Evolutionary conservation across 1,139 yeast genomes (phyloP).

Genomic region (Ashbya aceris): DNA sequence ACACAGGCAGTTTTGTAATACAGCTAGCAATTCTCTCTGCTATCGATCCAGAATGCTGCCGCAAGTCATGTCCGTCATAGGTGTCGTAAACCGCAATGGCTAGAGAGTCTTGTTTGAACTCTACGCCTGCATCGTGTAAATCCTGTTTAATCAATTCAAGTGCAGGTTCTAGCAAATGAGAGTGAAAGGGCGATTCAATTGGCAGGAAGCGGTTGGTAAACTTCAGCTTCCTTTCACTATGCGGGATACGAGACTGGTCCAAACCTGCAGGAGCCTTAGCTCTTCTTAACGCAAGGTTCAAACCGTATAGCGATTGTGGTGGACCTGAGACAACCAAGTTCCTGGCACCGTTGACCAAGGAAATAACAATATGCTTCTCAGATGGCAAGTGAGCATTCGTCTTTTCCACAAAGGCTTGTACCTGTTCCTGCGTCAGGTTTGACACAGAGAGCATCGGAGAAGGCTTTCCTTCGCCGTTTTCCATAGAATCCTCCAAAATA

Average conservation of each 20-base stretch:
- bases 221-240: constrained; percentile 84
- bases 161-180: constrained; percentile 71
- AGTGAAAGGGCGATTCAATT: constrained; percentile 94
- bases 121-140: constrained; percentile 46
- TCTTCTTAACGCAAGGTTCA: constrained; percentile 83
- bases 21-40: constrained; percentile 64
- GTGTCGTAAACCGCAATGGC: constrained; percentile 90
- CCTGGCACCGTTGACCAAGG: constrained; percentile 91
- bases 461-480: constrained; percentile 93
- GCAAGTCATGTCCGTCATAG: constrained; percentile 72
- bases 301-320: constrained; percentile 96
- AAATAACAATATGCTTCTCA: constrained; percentile 83
- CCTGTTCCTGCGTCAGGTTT: constrained; percentile 73
- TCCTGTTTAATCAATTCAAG: constrained; percentile 59
- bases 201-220: constrained; percentile 92
- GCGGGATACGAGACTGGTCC: constrained; percentile 91
- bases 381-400: constrained; percentile 90
- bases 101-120: constrained; percentile 47
- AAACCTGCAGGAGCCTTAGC: constrained; percentile 91
- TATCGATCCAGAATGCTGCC: constrained; percentile 43
- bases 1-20: constrained; percentile 81
- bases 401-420: constrained; percentile 66
- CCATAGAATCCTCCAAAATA: constrained; percentile 84
- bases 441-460: constrained; percentile 95
- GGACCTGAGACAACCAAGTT: constrained; percentile 96